phyloP scores from a whole-genome alignment of 192 early-diverging fungal species.

The Chytriomyces confervae region DNA sequence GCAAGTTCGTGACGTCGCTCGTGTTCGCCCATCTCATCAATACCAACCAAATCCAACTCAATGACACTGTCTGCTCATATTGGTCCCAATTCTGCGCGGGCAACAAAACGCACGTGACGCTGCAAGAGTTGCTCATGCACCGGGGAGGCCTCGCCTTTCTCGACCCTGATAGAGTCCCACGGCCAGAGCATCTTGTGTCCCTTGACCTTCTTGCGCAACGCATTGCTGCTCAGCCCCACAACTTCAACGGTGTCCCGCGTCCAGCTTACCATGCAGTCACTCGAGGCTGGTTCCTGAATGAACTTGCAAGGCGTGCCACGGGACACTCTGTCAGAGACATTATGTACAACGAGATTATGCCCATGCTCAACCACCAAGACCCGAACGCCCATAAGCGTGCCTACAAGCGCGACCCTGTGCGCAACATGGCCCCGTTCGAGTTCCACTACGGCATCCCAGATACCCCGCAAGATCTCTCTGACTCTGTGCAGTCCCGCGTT shows the following conservation, averaged over 20 bases:
- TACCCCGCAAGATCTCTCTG: constrained; percentile 24
- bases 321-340: constrained; percentile 65
- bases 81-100: constrained; percentile 80
- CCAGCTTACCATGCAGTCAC: constrained; percentile 69
- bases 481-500: constrained; percentile 33
- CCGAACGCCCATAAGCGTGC: constrained; percentile 37
- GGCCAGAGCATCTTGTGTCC: constrained; percentile 53
- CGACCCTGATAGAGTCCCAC: constrained; percentile 50
- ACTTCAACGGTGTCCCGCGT: constrained; percentile 59
- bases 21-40: constrained; percentile 67
- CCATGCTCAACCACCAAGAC: constrained; percentile 8
- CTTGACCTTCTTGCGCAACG: constrained; percentile 55
- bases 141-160: constrained; percentile 68
- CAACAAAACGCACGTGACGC: constrained; percentile 72
- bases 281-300: constrained; percentile 77
- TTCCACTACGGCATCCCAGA: constrained; percentile 56
- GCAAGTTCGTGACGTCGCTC: constrained; percentile 62
- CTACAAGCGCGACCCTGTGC: background rate
- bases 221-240: constrained; percentile 67
- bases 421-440: constrained; percentile 39
- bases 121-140: constrained; percentile 67
- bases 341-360: constrained; percentile 64
- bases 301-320: constrained; percentile 69
- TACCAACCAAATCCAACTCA: constrained; percentile 57
- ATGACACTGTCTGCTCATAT: constrained; percentile 56